Percentiles rank a stretch among this genome's conserved stretches.
Evolutionary conservation across 2,329 filamentous ascomycete species (phyloP).

Genomic region (Venturia effusa): DNA sequence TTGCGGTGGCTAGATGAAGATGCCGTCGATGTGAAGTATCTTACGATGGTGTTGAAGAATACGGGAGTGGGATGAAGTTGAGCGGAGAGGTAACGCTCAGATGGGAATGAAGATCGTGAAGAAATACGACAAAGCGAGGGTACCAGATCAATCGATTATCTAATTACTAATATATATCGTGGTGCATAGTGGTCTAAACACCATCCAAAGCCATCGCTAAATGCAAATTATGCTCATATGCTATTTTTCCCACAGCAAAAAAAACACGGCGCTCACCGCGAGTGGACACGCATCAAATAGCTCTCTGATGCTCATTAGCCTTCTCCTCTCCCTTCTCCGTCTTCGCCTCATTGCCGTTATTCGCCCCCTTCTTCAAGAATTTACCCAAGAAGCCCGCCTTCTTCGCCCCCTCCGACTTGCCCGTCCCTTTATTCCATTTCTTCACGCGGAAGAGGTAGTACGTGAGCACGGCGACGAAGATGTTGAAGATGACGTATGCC

Average conservation of each 20-base stretch:
- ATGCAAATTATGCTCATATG: neutral
- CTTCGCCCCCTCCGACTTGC: neutral
- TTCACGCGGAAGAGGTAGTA: slow-evolving; percentile 40
- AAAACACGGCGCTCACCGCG: no score
- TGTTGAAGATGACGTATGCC: slow-evolving; percentile 55
- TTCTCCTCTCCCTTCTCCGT: neutral
- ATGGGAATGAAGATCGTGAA: no score
- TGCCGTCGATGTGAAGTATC: no score
- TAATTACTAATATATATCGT: no score
- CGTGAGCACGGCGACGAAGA: slow-evolving; percentile 44
- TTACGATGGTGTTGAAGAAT: no score
- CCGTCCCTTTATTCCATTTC: slow-evolving; percentile 14
- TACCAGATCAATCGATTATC: no score
- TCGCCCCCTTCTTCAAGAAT: neutral
- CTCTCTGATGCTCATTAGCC: neutral
- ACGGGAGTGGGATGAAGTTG: no score
- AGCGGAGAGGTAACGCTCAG: no score
- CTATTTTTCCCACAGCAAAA: neutral
- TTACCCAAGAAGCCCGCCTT: neutral
- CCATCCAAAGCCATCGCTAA: neutral
- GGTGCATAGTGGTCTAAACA: no score
- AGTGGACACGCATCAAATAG: neutral
- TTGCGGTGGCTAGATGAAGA: no score
- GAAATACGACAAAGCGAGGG: no score
- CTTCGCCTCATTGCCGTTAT: neutral